Base-by-base conservation (phyloP, 2,329 filamentous ascomycete species). In the Penicillium sp. region DNA sequence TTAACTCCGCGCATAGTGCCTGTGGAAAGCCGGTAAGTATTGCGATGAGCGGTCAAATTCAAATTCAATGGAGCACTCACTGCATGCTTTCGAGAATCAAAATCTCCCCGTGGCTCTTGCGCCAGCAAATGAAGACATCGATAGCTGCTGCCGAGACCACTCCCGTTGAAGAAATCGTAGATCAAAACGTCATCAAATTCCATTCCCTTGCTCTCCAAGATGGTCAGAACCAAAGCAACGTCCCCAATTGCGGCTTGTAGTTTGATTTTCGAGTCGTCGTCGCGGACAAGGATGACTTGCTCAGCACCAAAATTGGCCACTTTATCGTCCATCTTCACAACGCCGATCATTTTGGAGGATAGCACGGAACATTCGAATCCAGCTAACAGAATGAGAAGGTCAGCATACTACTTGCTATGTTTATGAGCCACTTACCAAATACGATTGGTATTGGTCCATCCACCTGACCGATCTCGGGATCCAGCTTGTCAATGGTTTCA, bases 181-280 rank as follows among this genome's bases (percentile, higher is more conserved):
- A 69, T 30, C 23, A 71, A 56, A 1, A 71, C 69, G 45, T 71
- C 68, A 24, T 71, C 66, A 44, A 70, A 71, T 23, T 71, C 69
- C 68, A 71, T 71, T 3, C 68, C 68, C 37, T 71, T 71, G 23
- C 64, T 67, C 39, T 71, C 60, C 2, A 69, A 48, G 20, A 71
- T 65, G 0, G 68, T 71, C 4, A 71, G 54, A 17, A 70, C 59
- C 10, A 69, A 46, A 1, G 63, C 66, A 24, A 62, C 55, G 5
- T 65, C 56, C 1, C 66, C 65, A 17, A 71, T 63, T 7, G 55
- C 47, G 0, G 42, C 29, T 39, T 62, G 54, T 6, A 70, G 37
- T 9, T 43, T 54, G n/a, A 52, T 39, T 29, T 67, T 69, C 6
- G 58, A 48, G 4, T 40, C 46, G n/a, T 66, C 56, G n/a, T 71